Evolutionary conservation across 2,329 filamentous ascomycete species (phyloP).

Genomic region (Talaromyces sp.): DNA sequence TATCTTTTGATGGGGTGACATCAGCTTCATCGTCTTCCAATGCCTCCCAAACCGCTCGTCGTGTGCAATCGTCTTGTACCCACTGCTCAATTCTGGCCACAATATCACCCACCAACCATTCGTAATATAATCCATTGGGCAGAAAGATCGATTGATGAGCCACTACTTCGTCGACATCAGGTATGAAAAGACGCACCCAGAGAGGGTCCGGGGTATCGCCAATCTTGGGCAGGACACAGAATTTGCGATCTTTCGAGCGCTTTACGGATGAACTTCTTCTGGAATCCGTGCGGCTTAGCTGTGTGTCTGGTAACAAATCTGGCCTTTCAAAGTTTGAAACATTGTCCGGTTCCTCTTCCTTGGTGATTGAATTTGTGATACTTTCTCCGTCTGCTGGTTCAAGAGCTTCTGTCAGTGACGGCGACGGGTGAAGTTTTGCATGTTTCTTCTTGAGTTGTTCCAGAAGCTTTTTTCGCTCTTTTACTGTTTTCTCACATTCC

Average conservation of each 20-base stretch:
- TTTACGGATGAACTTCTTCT: constrained; percentile 11
- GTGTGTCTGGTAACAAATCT: neutral
- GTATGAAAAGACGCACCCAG: constrained; percentile 78
- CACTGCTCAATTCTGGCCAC: constrained; percentile 62
- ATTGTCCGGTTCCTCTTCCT: neutral
- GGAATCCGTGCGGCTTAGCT: constrained; percentile 2
- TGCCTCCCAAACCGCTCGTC: constrained; percentile 10
- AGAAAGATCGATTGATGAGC: constrained; percentile 83
- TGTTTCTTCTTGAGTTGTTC: constrained; percentile 29
- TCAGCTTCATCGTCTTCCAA: neutral
- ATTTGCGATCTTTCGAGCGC: constrained; percentile 60
- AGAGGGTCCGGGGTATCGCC: constrained; percentile 49
- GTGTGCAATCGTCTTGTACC: constrained; percentile 42
- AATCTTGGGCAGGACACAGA: constrained; percentile 63
- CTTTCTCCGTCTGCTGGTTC: neutral
- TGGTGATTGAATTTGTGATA: neutral
- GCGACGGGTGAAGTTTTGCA: constrained; percentile 16
- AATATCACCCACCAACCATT: constrained; percentile 70
- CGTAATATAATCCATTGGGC: constrained; percentile 62
- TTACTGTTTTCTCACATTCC: constrained; percentile 58
- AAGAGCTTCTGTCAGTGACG: neutral
- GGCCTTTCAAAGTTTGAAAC: neutral
- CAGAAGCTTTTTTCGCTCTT: constrained; percentile 21
- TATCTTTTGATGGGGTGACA: neutral
- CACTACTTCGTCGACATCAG: constrained; percentile 75